These are phyloP conservation scores for Capillidium rhysosporum DNA, from an alignment of 371 early-diverging fungal species.

Conservation along the genomic window DNA sequence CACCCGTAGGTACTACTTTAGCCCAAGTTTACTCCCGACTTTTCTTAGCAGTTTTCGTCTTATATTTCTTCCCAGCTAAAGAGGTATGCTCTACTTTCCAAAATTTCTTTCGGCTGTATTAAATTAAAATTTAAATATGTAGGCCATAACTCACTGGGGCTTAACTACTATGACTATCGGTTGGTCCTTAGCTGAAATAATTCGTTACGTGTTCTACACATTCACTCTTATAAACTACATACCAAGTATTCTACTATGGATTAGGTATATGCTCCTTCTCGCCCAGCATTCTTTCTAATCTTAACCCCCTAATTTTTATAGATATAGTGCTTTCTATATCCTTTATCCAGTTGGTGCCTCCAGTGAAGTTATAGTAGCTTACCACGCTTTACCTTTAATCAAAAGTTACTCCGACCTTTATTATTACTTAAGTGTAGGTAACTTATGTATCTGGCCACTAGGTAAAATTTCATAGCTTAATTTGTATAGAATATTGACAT, in stretches of 20 bases:
- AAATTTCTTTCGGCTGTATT: too few relatives aligned
- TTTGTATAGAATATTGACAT: neutral
- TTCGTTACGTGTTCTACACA: conserved; percentile 74
- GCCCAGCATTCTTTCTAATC: conserved; percentile 6
- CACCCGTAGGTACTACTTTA: conserved; percentile 53
- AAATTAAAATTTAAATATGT: conserved; percentile 1
- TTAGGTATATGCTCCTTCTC: conserved; percentile 17
- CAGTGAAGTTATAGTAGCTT: conserved; percentile 60
- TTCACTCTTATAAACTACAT: conserved; percentile 35
- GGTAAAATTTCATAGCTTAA: conserved; percentile 23
- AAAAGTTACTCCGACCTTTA: conserved; percentile 22
- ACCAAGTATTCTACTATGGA: conserved; percentile 36
- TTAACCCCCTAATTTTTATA: conserved; percentile 8
- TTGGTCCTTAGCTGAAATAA: conserved; percentile 79
- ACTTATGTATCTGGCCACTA: conserved; percentile 40
- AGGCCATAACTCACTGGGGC: conserved; percentile 37
- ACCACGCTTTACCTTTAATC: conserved; percentile 45
- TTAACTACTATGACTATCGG: conserved; percentile 73
- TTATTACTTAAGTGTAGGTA: conserved; percentile 29
- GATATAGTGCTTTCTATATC: conserved; percentile 76
- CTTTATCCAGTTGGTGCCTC: conserved; percentile 81
- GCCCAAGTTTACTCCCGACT: conserved; percentile 78
- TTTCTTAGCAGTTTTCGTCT: conserved; percentile 63
- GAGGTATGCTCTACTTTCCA: too few relatives aligned
- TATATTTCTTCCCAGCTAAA: conserved; percentile 31